Base-by-base conservation (phyloP, 2,329 filamentous ascomycete species). In the Hypoxylon sp. region DNA sequence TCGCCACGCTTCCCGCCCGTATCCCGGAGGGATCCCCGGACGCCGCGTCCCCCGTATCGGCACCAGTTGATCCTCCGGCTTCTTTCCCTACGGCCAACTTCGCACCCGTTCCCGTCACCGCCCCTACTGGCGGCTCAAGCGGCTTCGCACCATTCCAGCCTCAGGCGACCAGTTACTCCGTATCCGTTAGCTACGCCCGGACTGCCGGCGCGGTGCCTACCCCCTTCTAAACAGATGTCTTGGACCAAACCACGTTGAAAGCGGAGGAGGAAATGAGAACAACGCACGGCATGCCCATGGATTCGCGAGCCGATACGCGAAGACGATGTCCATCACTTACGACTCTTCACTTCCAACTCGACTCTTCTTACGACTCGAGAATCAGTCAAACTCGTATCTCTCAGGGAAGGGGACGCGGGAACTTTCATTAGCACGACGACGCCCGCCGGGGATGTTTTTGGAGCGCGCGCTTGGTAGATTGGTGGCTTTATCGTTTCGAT, bases 91-190 rank as follows among this genome's bases (percentile, higher is more conserved):
- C 36, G 36, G 36, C 36, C 2, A 20, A 9, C 16, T 40, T 40
- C 36, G 16, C 49, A 32, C 38, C 52, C 16, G 42, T 26, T 38
- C 30, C 50, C 16, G 36, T n/a, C n/a, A 50, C 49, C 18, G 49
- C 33, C 30, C 51, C 54, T 22, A 55, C 59, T 51, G 58, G 53
- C 44, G 48, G 36, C 26, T 45, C 61, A 30, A 57, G 36, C 16
- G 36, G 36, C 16, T 40, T 40, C 16, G 46, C 40, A 40, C 53
- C 22, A 38, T 63, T n/a, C 58, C 63, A 22, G 54, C 58, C 36
- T 40, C 38, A 49, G 53, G 18, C 22, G 26, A 49, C 20, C 46
- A 24, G 22, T 18, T 40, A 22, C 44, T 24, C 49, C 32, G 49
- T 57, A 8, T 18, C 16, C 4, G 36, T 40, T 16, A 40, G 36